These are phyloP conservation scores for Lanmaoa pseudosensibilis DNA, from an alignment of 768 basidiomycete species.

Conservation along the genomic window DNA sequence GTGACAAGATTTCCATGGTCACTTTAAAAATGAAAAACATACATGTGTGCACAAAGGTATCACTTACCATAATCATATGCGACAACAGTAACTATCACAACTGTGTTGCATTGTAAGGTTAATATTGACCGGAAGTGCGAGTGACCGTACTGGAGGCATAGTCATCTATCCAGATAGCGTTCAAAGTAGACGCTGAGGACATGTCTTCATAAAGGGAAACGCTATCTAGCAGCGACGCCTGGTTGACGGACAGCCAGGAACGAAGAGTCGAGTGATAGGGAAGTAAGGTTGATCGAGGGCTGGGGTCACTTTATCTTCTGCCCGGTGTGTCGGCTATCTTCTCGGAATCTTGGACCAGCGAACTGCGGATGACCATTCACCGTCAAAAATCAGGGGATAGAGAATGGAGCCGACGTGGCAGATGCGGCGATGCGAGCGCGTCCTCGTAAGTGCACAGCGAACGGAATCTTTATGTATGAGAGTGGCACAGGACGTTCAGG, in stretches of 20 bases:
- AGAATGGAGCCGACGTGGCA: no score
- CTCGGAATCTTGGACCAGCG: no score
- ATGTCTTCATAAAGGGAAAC: background rate
- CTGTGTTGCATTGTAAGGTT: background rate
- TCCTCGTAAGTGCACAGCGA: no score
- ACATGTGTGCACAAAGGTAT: background rate
- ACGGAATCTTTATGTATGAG: background rate
- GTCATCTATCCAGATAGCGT: background rate
- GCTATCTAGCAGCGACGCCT: background rate
- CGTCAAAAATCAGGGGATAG: no score
- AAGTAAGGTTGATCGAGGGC: no score
- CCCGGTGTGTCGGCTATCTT: no score
- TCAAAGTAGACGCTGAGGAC: background rate
- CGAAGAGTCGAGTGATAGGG: background rate
- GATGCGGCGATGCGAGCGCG: no score
- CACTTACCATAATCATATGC: conserved; percentile 13
- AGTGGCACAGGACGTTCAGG: background rate
- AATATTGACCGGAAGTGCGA: background rate
- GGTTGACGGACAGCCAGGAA: background rate
- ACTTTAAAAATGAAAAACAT: background rate
- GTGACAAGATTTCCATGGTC: background rate
- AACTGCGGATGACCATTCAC: no score
- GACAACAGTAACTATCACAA: background rate
- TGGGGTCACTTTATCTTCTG: no score
- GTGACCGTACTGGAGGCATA: background rate